Conservation (phyloP, 306 rosid species). For the Dryas drummondii region DNA sequence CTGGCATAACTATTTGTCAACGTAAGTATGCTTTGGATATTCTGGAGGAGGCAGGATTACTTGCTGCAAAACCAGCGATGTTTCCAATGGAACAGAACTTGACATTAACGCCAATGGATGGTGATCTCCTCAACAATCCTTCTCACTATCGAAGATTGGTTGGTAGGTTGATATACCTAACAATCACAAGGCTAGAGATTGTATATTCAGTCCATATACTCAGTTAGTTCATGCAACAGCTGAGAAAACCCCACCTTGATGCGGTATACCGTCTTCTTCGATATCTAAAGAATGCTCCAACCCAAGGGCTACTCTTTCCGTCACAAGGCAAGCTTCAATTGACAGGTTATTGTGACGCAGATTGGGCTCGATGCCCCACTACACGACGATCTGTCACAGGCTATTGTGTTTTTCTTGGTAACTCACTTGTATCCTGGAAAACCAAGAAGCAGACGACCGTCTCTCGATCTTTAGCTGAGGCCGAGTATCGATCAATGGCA, state of each 20-base stretch:
- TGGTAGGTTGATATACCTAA: background rate
- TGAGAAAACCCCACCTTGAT: background rate
- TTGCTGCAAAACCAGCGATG: background rate
- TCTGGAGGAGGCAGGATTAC: background rate
- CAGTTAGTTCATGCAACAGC: background rate
- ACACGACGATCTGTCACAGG: background rate
- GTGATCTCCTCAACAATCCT: background rate
- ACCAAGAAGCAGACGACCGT: background rate
- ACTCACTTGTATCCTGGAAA: background rate
- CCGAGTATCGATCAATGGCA: background rate
- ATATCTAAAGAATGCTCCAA: background rate
- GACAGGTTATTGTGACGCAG: background rate
- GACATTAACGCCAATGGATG: too few species aligned
- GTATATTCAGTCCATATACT: background rate
- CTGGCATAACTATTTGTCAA: background rate
- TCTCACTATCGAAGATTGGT: background rate
- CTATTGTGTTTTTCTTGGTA: background rate
- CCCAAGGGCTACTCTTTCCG: background rate
- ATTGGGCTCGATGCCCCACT: background rate
- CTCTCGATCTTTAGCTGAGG: background rate
- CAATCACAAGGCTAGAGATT: background rate
- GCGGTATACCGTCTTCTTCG: background rate
- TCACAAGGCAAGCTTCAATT: background rate
- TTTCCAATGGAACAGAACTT: background rate
- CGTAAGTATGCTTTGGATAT: background rate